Percentiles rank a stretch among this genome's conserved stretches.
Evolutionary conservation across 2,329 filamentous ascomycete species (phyloP).

Genomic region (Incumbomyces delicatus): DNA sequence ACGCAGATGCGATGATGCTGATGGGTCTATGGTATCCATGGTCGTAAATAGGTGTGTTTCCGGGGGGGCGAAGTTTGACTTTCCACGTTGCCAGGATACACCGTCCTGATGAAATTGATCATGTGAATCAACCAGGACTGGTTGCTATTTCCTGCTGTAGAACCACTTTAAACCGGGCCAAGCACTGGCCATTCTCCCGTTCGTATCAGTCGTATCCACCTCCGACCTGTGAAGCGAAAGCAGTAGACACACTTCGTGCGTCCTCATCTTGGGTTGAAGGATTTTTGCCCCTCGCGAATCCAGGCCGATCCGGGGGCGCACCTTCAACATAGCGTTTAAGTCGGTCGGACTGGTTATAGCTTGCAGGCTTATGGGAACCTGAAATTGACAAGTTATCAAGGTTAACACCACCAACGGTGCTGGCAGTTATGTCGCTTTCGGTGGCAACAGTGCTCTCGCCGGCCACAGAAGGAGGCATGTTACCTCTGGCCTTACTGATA

Average conservation of each 20-base stretch:
- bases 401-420: slow-evolving; percentile 73
- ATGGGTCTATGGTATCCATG: no score
- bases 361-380: slow-evolving; percentile 60
- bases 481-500: slow-evolving; percentile 57
- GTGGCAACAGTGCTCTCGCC: slow-evolving; percentile 89
- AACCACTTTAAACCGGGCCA: not conserved
- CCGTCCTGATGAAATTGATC: slow-evolving; percentile 1
- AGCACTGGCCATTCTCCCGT: not conserved
- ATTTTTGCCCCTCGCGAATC: slow-evolving; percentile 51
- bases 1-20: no score
- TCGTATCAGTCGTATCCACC: slow-evolving; percentile 42
- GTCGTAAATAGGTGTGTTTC: no score
- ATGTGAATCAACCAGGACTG: not conserved
- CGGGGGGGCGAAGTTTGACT: not conserved
- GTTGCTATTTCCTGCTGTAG: not conserved
- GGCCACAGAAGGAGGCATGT: slow-evolving; percentile 66
- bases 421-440: slow-evolving; percentile 75
- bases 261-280: slow-evolving; percentile 65
- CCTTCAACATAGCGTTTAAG: slow-evolving; percentile 91
- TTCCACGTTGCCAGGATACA: not conserved
- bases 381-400: slow-evolving; percentile 62
- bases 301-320: slow-evolving; percentile 52
- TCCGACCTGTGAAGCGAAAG: slow-evolving; percentile 90
- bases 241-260: slow-evolving; percentile 89
- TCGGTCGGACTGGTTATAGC: slow-evolving; percentile 74